Base-by-base conservation (phyloP, 805 yeast species). In the Lachancea sp. region DNA sequence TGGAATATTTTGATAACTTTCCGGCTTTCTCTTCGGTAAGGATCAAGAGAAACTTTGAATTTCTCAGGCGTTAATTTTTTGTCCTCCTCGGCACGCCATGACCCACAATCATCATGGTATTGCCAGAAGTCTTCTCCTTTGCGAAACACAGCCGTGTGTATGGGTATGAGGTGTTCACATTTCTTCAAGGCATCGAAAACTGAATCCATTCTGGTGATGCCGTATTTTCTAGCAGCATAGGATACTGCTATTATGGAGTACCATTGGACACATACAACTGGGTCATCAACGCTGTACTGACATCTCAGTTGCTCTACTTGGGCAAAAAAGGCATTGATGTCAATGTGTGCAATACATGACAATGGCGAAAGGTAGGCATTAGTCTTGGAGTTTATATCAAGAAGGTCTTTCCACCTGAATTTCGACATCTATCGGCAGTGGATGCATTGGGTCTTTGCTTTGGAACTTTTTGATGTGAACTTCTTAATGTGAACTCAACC, bases 251-350 rank as follows among this genome's bases (percentile, higher is more conserved):
- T 90, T 2, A 92, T 64, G 0, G 89, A 72, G 35, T 72, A 70
- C 98, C 98, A 92, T 55, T 92, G 98, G 4, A 87, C 86, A 58
- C 97, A 89, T 0, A 88, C 97, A 2, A 92, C 82, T 0, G 98
- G 97, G 46, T 79, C 89, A 2, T 78, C 75, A 2, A 65, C 67
- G 1, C 78, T 61, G 12, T 82, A 63, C 0, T 81, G 81, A 13
- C 86, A 69, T 30, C 96, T 64, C 5, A 85, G 67, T 49, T 83
- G 90, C 54, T 92, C 97, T 22, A 82, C 92, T 56, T 92, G 98
- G 0, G 98, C 96, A 62, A 84, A 92, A 60, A 89, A 92, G 9
- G 97, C 97, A 64, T 92, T 95, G 52, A 87, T 74, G 63, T 92
- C 98, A 18, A 92, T 73, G 52, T 88, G 94, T 6, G 83, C 88